Conservation (phyloP, 495 filamentous ascomycete genomes). For the Xylaria cubensis region DNA sequence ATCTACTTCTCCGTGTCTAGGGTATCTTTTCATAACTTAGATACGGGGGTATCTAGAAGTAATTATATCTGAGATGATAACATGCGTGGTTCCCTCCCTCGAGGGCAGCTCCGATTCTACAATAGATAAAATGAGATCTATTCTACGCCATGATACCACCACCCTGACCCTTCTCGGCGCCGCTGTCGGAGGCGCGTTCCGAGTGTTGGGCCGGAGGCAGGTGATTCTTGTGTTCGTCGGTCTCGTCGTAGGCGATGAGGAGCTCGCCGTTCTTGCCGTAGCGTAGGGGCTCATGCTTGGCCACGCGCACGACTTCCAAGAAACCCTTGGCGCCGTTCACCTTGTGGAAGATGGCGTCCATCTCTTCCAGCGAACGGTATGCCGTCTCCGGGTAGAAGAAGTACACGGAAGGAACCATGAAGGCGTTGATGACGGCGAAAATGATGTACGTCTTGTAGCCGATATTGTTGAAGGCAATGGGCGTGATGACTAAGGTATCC, state of each 20-base stretch:
- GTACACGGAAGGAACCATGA: constrained; percentile 72
- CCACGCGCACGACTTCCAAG: constrained; percentile 67
- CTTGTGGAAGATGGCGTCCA: constrained; percentile 78
- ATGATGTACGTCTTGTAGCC: constrained; percentile 77
- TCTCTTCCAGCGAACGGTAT: constrained; percentile 75
- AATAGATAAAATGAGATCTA: background rate
- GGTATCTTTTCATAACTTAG: background rate
- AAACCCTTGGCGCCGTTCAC: constrained; percentile 51
- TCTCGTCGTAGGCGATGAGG: constrained; percentile 64
- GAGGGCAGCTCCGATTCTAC: background rate
- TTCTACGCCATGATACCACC: background rate
- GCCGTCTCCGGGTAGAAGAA: constrained; percentile 82
- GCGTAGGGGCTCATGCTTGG: constrained; percentile 65
- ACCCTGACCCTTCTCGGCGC: constrained; percentile 32
- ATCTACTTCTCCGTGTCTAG: constrained; percentile 18
- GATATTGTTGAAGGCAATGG: constrained; percentile 71
- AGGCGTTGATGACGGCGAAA: constrained; percentile 78
- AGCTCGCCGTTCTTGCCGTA: constrained; percentile 76
- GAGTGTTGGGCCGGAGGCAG: constrained; percentile 20
- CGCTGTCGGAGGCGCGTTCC: constrained; percentile 27
- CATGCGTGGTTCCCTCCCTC: background rate
- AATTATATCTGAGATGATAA: background rate
- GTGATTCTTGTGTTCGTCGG: constrained; percentile 43
- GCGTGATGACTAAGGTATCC: constrained; percentile 73
- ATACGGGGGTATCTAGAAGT: constrained; percentile 16